Evolutionary conservation across 495 filamentous ascomycete genomes (phyloP).

Genomic region (Aspergillus asperescens): DNA sequence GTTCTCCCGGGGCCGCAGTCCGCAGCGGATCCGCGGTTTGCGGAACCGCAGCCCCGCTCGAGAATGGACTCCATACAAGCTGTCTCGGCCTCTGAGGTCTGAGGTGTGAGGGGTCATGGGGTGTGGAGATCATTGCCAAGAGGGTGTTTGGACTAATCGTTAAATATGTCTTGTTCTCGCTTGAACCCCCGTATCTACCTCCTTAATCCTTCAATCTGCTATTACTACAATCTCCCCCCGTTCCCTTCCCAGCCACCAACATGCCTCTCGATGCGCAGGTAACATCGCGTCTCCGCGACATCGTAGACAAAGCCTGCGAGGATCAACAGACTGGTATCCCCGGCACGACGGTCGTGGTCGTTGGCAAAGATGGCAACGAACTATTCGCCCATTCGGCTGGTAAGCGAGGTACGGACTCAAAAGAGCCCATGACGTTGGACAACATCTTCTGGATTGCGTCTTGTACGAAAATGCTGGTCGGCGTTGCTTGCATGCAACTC

Average conservation of each 20-base stretch:
- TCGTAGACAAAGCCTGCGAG: background rate
- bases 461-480: constrained; percentile 53
- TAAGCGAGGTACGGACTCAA: background rate
- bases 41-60: background rate
- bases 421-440: background rate
- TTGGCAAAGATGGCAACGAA: background rate
- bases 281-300: background rate
- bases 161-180: no score
- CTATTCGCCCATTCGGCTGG: background rate
- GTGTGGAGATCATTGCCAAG: no score
- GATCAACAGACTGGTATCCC: background rate
- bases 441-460: constrained; percentile 10
- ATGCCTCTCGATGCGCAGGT: background rate
- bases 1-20: background rate
- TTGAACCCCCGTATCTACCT: background rate
- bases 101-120: no score
- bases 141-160: no score
- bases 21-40: background rate
- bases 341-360: background rate
- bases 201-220: no score
- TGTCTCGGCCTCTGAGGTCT: no score
- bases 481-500: constrained; percentile 57
- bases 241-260: background rate
- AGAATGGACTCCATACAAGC: no score
- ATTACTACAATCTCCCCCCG: background rate